Evolutionary conservation across 495 filamentous ascomycete genomes (phyloP).

Genomic region (Neurospora sp.): DNA sequence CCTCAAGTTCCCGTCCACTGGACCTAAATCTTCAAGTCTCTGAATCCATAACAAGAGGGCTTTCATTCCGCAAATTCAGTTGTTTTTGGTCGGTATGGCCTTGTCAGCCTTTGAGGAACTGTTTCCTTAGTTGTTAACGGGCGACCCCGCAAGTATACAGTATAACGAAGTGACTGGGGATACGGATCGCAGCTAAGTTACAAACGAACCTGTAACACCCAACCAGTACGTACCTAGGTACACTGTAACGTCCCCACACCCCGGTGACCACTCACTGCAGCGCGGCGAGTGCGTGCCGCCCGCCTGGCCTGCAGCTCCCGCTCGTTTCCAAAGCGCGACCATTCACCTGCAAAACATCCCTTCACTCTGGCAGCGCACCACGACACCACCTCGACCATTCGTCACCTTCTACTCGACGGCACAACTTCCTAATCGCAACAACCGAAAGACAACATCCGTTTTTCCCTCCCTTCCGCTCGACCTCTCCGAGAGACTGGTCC

Average conservation of each 20-base stretch:
- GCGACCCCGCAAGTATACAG: neutral
- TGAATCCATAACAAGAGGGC: neutral
- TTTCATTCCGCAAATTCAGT: neutral
- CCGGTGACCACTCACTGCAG: neutral
- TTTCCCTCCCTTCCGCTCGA: neutral
- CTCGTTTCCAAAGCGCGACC: neutral
- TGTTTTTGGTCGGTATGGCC: neutral
- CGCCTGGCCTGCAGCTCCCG: neutral
- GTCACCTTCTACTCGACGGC: neutral
- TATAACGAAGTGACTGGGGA: neutral
- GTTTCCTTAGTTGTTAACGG: neutral
- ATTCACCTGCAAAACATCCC: neutral
- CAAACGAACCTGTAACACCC: neutral
- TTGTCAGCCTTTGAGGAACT: neutral
- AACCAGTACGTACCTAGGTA: neutral
- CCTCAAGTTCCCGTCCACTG: neutral
- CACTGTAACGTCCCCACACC: neutral
- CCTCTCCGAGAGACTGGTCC: neutral
- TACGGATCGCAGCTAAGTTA: neutral
- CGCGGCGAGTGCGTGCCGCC: neutral
- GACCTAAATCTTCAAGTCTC: neutral
- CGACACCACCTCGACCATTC: neutral
- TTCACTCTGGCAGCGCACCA: neutral
- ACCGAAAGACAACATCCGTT: neutral
- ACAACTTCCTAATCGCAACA: neutral